Evolutionary conservation across 2,329 filamentous ascomycete species (phyloP).

Genomic region (Scedosporium aurantiacum): DNA sequence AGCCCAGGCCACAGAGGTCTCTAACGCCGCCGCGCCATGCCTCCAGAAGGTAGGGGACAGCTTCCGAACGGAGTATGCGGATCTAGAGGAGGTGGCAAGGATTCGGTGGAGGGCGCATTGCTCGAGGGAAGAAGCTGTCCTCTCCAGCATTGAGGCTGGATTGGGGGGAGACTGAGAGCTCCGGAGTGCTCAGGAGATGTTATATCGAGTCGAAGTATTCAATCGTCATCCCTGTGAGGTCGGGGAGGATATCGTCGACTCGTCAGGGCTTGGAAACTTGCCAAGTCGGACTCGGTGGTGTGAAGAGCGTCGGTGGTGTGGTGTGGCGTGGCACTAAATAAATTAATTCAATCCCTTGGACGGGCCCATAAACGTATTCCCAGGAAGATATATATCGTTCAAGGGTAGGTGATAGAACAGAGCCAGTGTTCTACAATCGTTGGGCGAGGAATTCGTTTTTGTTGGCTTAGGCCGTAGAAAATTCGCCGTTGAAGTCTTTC

Average conservation of each 20-base stretch:
- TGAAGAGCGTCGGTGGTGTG: too few relatives aligned
- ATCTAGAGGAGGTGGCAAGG: constrained; percentile 1
- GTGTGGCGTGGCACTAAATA: too few relatives aligned
- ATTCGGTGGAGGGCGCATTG: constrained; percentile 4
- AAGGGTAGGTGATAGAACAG: too few relatives aligned
- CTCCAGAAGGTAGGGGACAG: constrained; percentile 9
- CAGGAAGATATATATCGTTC: too few relatives aligned
- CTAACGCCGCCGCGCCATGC: constrained; percentile 8
- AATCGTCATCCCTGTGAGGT: neutral
- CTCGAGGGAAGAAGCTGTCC: constrained; percentile 8
- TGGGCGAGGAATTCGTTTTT: neutral
- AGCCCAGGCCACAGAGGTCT: constrained; percentile 7
- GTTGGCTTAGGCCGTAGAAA: neutral
- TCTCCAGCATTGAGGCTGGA: constrained; percentile 10
- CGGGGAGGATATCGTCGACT: too few relatives aligned
- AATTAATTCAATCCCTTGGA: too few relatives aligned
- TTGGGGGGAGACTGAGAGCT: neutral
- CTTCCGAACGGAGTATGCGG: constrained; percentile 1
- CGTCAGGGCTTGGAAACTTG: too few relatives aligned
- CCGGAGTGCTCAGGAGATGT: neutral
- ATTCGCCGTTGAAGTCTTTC: neutral
- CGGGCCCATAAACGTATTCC: too few relatives aligned
- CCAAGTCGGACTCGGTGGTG: too few relatives aligned
- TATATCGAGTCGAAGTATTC: neutral
- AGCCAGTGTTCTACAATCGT: too few relatives aligned